A percentile compares a stretch with the other conserved stretches of the same genome.
Conservation (phyloP, 805 yeast genomes). For the Suhomyces xylopsoci region DNA sequence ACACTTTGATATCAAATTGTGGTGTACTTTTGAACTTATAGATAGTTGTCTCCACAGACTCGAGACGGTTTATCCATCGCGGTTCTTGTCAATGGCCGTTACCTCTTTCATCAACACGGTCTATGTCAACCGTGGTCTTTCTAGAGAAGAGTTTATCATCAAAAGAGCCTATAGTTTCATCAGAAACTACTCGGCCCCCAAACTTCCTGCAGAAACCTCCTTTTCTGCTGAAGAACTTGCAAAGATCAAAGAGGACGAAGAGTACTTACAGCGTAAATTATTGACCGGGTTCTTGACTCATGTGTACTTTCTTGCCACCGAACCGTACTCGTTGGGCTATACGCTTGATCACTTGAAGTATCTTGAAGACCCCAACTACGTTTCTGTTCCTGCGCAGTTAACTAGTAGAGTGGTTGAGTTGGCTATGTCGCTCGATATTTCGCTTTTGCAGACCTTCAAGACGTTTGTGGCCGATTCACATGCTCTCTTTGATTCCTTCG, state of each 20-base stretch:
- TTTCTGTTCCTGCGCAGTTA: background rate
- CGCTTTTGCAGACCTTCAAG: constrained; percentile 42
- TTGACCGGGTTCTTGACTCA: constrained; percentile 62
- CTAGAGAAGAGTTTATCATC: constrained; percentile 8
- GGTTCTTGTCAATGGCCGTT: constrained; percentile 68
- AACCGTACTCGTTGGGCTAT: constrained; percentile 16
- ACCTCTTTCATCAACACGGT: constrained; percentile 55
- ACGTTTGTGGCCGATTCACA: constrained; percentile 36
- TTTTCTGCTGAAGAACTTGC: constrained; percentile 37
- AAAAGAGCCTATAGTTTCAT: constrained; percentile 65
- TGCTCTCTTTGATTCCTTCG: constrained; percentile 37
- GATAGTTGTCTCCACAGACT: constrained; percentile 57
- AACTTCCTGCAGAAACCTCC: constrained; percentile 39
- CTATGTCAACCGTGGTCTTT: constrained; percentile 21
- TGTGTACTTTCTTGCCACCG: constrained; percentile 37
- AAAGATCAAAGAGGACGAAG: constrained; percentile 50
- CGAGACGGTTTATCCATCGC: constrained; percentile 71
- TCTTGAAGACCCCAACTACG: constrained; percentile 5
- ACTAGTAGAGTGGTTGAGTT: constrained; percentile 34
- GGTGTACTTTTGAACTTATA: constrained; percentile 64
- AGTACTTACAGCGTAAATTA: constrained; percentile 59
- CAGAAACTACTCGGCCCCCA: constrained; percentile 43
- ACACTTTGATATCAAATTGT: constrained; percentile 56
- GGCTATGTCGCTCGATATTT: constrained; percentile 64
- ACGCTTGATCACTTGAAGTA: constrained; percentile 19